Evolutionary conservation across 108 stramenopile species (phyloP).

Genomic region (Cyclotella sp.): DNA sequence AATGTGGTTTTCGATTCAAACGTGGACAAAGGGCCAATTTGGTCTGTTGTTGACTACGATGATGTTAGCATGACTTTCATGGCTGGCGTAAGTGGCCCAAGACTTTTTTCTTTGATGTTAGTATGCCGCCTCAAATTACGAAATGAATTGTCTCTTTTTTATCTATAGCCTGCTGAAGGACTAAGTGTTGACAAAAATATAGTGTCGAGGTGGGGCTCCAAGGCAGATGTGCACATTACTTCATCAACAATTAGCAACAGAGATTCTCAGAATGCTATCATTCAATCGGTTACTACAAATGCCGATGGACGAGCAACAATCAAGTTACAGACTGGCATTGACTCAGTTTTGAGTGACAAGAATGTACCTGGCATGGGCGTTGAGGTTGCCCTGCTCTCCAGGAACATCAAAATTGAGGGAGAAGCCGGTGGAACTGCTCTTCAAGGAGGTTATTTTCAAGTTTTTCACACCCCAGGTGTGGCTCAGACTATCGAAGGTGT

Average conservation of each 20-base stretch:
- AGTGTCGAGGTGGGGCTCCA: slow-evolving; percentile 47
- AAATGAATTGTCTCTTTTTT: neutral
- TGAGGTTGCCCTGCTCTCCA: slow-evolving; percentile 66
- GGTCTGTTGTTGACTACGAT: slow-evolving; percentile 44
- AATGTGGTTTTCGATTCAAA: slow-evolving; percentile 12
- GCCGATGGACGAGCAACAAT: slow-evolving; percentile 49
- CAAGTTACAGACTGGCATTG: slow-evolving; percentile 46
- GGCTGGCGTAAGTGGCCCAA: slow-evolving; percentile 35
- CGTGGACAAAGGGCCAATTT: slow-evolving; percentile 17
- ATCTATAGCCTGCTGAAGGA: slow-evolving; percentile 37
- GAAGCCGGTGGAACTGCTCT: slow-evolving; percentile 32
- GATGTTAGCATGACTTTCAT: slow-evolving; percentile 48
- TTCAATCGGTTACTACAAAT: slow-evolving; percentile 27
- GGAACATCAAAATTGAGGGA: slow-evolving; percentile 71
- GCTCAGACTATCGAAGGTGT: slow-evolving; percentile 65
- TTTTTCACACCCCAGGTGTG: slow-evolving; percentile 65
- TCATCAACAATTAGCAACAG: slow-evolving; percentile 52
- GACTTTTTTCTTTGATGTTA: neutral
- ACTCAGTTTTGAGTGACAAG: slow-evolving; percentile 41
- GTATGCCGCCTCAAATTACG: neutral
- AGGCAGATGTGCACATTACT: slow-evolving; percentile 64
- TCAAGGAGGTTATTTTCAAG: slow-evolving; percentile 60
- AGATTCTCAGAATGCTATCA: slow-evolving; percentile 47
- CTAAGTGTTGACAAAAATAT: slow-evolving; percentile 22
- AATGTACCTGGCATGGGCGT: slow-evolving; percentile 60